Base-by-base conservation (phyloP, 768 basidiomycete species). In the Daedaleopsis nitida region DNA sequence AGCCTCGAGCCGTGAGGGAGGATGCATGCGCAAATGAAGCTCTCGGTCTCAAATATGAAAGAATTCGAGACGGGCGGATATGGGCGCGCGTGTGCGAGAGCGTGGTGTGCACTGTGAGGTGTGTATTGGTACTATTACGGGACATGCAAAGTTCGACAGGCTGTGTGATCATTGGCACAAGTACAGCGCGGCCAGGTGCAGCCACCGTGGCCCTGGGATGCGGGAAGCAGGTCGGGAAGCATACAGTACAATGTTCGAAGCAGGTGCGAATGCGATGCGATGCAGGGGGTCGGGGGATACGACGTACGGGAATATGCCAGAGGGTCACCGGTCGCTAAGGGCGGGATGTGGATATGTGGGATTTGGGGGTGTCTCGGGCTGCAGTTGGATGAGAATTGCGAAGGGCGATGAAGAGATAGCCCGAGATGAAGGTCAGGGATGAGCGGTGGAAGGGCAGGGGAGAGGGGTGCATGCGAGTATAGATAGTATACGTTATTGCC, bases 401-500 rank as follows among this genome's bases (percentile, higher is more conserved):
- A 52, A 16, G 57, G 50, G 19, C 53, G 27, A 5, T 23, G 43
- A 27, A 45, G 53, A 7, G 7, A 32, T 7, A 32, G 27, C 27
- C 23, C n/a, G 51, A 32, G 55, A 23, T n/a, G 57, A 42, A 13
- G 50, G 57, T 23, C 27, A 24, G 10, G 24, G 24, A 17, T 27
- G 32, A 35, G 16, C 13, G 23, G 19, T 32, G 27, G 38, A 37
- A 42, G 52, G 24, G n/a, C n/a, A 42, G 24, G 24, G 11, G 32
- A 39, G 42, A 21, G 47, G 59, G 21, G 35, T 44, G 56, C 54
- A 56, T 63, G 58, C 52, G 54, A 57, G 62, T 52, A 63, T 58
- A 59, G 57, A 52, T 57, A 63, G 57, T 49, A 38, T 57, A 58
- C 37, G 57, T 57, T 62, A 62, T 23, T 35, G 39, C 51, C 61